A percentile compares a stretch with the other conserved stretches of the same genome.
Conservation (phyloP, 208 protist species). For the Plasmodiophora brassicae region DNA sequence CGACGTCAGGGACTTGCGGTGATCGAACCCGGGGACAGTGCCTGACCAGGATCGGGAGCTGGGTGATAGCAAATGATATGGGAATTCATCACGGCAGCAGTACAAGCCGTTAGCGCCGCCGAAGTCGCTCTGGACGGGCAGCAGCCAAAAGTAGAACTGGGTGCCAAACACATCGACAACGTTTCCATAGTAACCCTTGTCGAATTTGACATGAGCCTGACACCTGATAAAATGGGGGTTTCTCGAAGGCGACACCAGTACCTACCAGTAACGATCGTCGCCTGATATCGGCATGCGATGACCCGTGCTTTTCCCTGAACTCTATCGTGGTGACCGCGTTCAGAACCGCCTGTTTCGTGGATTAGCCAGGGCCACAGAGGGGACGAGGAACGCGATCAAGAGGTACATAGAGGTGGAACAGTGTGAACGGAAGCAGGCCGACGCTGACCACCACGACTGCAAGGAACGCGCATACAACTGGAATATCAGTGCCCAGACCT, state of each 20-base stretch:
- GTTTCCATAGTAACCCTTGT: background rate
- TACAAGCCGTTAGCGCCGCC: background rate
- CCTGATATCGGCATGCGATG: background rate
- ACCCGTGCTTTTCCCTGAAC: background rate
- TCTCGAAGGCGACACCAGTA: too few species aligned
- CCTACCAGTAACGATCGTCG: background rate
- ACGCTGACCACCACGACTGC: background rate
- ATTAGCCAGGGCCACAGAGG: background rate
- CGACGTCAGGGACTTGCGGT: too few species aligned
- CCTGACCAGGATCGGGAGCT: too few species aligned
- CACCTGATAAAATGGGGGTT: too few species aligned
- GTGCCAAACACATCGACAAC: conserved; percentile 10
- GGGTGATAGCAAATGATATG: too few species aligned
- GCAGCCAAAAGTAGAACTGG: background rate
- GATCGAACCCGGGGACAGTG: too few species aligned
- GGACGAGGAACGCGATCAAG: background rate
- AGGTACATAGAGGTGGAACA: conserved; percentile 8
- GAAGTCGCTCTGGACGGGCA: conserved; percentile 4
- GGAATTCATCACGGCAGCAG: too few species aligned
- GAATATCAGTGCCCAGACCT: background rate
- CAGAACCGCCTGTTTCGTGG: background rate
- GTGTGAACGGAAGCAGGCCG: background rate
- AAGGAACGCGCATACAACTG: background rate
- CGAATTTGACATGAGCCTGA: background rate
- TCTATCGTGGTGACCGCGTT: background rate